Conservation (phyloP, 495 filamentous ascomycete species). For the Glonium stellatum region DNA sequence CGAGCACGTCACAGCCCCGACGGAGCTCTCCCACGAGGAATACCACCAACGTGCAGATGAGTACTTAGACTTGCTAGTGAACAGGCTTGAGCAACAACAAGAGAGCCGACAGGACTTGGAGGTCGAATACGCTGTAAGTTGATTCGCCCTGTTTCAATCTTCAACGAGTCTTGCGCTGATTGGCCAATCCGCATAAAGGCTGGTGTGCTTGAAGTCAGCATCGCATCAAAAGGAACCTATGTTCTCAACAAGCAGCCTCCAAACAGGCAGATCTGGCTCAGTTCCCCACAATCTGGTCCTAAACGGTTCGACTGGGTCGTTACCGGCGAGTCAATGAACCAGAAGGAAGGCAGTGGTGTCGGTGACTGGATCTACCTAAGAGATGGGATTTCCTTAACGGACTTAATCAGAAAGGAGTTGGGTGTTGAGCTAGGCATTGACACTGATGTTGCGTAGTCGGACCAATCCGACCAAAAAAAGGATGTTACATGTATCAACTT, state of each 20-base stretch:
- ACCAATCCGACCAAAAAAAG: no score
- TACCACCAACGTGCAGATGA: conserved; percentile 67
- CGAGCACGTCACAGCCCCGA: conserved; percentile 40
- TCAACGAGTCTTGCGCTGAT: neutral
- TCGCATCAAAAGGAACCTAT: conserved; percentile 64
- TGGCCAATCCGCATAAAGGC: conserved; percentile 45
- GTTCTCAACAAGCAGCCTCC: conserved; percentile 97
- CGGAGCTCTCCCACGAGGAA: conserved; percentile 63
- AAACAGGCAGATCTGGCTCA: conserved; percentile 96
- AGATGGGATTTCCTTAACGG: conserved; percentile 66
- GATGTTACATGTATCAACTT: no score
- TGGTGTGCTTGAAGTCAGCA: conserved; percentile 70
- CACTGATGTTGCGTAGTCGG: conserved; percentile 4
- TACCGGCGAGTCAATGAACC: conserved; percentile 57
- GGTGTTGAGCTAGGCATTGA: conserved; percentile 37
- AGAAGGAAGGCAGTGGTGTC: conserved; percentile 62
- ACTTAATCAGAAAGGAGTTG: conserved; percentile 65
- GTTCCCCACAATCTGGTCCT: conserved; percentile 83
- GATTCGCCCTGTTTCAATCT: conserved; percentile 1
- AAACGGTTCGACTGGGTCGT: conserved; percentile 87
- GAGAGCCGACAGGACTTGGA: conserved; percentile 58
- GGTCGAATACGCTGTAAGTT: conserved; percentile 52
- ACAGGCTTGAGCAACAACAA: conserved; percentile 37
- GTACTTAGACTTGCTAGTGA: conserved; percentile 50
- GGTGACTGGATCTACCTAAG: conserved; percentile 82